Conservation (phyloP, 2,329 filamentous ascomycete species). For the Proliferodiscus dingleyae region DNA sequence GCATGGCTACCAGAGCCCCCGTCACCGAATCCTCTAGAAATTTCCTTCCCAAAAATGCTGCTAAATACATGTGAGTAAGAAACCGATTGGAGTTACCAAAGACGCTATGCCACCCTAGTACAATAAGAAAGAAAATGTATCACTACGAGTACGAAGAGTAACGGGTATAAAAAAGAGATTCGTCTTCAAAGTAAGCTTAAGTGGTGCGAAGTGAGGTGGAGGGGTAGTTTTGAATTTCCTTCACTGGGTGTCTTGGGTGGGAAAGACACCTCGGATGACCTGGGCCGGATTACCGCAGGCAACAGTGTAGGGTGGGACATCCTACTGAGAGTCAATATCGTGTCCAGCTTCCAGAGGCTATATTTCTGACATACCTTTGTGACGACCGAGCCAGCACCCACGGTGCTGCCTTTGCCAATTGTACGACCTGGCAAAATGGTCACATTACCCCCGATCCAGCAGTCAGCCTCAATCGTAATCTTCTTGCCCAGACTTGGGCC, state of each 20-base stretch:
- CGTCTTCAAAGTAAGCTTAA: neutral
- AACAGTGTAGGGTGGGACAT: constrained; percentile 33
- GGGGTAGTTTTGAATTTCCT: neutral
- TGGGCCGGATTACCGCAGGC: constrained; percentile 32
- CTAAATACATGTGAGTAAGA: constrained; percentile 7
- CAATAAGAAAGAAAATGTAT: neutral
- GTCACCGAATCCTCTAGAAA: neutral
- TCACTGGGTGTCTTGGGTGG: constrained; percentile 9
- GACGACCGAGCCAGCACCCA: constrained; percentile 51
- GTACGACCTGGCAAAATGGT: constrained; percentile 54
- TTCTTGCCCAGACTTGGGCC: constrained; percentile 65
- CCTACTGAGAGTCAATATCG: constrained; percentile 18
- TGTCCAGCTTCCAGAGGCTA: neutral
- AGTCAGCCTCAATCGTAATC: constrained; percentile 72
- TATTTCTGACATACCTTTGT: constrained; percentile 40
- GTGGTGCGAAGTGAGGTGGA: neutral
- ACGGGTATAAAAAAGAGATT: constrained; percentile 13
- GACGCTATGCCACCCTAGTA: neutral
- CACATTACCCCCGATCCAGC: constrained; percentile 58
- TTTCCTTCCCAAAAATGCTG: constrained; percentile 1
- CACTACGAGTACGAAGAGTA: neutral
- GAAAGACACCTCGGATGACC: constrained; percentile 29
- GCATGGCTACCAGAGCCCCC: constrained; percentile 5
- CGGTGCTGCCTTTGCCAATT: constrained; percentile 48
- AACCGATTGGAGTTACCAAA: neutral